phyloP scores from a whole-genome alignment of 257 asterid species.

The Apocynum venetum region DNA sequence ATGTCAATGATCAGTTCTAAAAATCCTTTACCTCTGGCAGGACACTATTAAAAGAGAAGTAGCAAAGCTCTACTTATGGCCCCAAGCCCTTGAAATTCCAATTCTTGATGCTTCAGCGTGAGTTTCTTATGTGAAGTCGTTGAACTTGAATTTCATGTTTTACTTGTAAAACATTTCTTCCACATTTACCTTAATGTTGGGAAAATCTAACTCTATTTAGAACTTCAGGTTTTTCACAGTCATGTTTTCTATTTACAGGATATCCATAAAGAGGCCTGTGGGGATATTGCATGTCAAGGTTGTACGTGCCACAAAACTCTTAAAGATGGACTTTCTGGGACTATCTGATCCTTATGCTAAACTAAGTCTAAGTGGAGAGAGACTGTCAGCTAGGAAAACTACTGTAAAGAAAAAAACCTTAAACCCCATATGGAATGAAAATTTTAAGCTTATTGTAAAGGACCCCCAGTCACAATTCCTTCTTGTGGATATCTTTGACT shows the following conservation, averaged over 20 bases:
- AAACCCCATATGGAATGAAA: slow-evolving; percentile 87
- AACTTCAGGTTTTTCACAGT: neutral
- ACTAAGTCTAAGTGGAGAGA: slow-evolving; percentile 71
- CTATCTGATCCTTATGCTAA: slow-evolving; percentile 86
- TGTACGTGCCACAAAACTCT: slow-evolving; percentile 66
- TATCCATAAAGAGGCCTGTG: slow-evolving; percentile 69
- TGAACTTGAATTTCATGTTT: neutral
- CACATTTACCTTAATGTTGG: neutral
- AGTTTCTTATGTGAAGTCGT: slow-evolving; percentile 20
- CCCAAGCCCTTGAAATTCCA: slow-evolving; percentile 73
- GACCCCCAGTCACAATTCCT: slow-evolving; percentile 78
- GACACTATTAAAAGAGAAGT: slow-evolving; percentile 64
- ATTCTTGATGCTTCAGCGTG: slow-evolving; percentile 77
- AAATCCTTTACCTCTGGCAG: slow-evolving; percentile 35
- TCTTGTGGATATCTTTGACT: slow-evolving; percentile 56
- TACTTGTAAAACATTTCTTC: neutral
- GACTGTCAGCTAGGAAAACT: slow-evolving; percentile 59
- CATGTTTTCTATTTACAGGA: slow-evolving; percentile 29
- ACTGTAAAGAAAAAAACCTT: slow-evolving; percentile 75
- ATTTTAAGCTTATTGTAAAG: slow-evolving; percentile 75
- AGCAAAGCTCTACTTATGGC: slow-evolving; percentile 76
- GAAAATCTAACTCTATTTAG: neutral
- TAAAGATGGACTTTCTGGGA: slow-evolving; percentile 86
- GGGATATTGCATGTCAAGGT: slow-evolving; percentile 87
- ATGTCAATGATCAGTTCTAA: neutral